phyloP scores from a whole-genome alignment of 2,329 filamentous ascomycete genomes.

The Fusarium annulatum region DNA sequence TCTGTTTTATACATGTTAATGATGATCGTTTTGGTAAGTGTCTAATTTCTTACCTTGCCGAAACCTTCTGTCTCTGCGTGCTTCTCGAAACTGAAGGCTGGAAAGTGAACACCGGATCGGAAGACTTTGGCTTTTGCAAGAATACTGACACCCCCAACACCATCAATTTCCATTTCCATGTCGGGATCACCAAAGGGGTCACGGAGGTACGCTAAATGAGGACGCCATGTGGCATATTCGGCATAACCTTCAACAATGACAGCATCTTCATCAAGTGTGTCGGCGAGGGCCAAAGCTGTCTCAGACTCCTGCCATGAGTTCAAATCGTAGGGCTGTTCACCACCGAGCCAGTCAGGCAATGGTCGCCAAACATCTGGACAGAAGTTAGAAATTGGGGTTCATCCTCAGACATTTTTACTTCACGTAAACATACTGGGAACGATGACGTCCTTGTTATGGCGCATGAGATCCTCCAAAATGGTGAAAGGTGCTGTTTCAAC shows the following conservation, averaged over 20 bases:
- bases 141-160: slow-evolving; percentile 97
- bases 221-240: slow-evolving; percentile 98
- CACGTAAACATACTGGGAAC: slow-evolving; percentile 82
- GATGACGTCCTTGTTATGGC: slow-evolving; percentile 98
- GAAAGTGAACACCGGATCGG: slow-evolving; percentile 94
- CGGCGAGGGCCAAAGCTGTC: slow-evolving; percentile 90
- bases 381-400: slow-evolving; percentile 40
- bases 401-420: not conserved
- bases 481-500: slow-evolving; percentile 97
- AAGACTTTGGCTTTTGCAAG: slow-evolving; percentile 96
- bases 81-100: slow-evolving; percentile 98
- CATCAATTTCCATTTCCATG: slow-evolving; percentile 99
- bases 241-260: slow-evolving; percentile 99
- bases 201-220: slow-evolving; percentile 94
- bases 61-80: slow-evolving; percentile 99
- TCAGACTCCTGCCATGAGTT: slow-evolving; percentile 99
- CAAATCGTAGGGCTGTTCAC: slow-evolving; percentile 96
- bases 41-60: slow-evolving; percentile 77
- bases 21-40: not conserved
- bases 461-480: slow-evolving; percentile 97
- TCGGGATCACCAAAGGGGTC: slow-evolving; percentile 98
- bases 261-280: slow-evolving; percentile 95
- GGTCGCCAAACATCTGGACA: slow-evolving; percentile 93
- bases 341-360: slow-evolving; percentile 98
- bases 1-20: slow-evolving; percentile 63